Evolutionary conservation across 2,329 filamentous ascomycete species (phyloP), one percentile per base, ranked within the genome.

Genomic region (Ambrosiella cleistominuta): DNA sequence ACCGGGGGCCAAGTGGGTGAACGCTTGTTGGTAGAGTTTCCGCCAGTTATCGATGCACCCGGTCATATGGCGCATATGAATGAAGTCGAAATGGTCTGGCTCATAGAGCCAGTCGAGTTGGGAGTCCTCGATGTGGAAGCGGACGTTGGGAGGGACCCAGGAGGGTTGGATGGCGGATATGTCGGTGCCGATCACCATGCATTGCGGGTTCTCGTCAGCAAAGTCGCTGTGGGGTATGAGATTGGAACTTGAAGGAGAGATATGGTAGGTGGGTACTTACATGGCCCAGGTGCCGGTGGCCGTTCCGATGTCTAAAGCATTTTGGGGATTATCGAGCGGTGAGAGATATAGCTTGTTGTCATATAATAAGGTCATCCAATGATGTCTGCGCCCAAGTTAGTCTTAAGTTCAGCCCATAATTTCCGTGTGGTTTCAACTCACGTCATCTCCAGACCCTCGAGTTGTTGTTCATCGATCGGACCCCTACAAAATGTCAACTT

Each of bases 31-130:
- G 60, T 84, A 74, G 7, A 85, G 68, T 9, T 73, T 68, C 17
- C 71, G 70, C 70, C 80, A 85, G 62, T 81, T 74, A 1, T 71
- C 67, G 62, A 83, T 75, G 53, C 75, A 73, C 17, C 81, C 82
- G 1, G 72, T 70, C 68, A 85, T 72, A 63, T 79, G 65, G 7
- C 77, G 74, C 1, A 77, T 74, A 66, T 83, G 81, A 59, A 85
- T 74, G 60, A 77, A 76, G 66, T 83, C 80, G 63, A 82, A 74
- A 62, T 73, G 64, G 47, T 73, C 64, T 2, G 67, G 64, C 8
- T 65, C 61, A 39, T 64, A 66, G 0, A 77, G 70, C 79, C 80
- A 82, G 0, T 66, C 64, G 36, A 55, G 65, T 50, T 60, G 66
- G 60, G 58, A 66, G 61, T 68, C 69, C 52, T 68, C 70, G 59